These are phyloP conservation scores for Metschnikowia rubicola DNA, from an alignment of 805 yeast genomes.

Conservation along the genomic window DNA sequence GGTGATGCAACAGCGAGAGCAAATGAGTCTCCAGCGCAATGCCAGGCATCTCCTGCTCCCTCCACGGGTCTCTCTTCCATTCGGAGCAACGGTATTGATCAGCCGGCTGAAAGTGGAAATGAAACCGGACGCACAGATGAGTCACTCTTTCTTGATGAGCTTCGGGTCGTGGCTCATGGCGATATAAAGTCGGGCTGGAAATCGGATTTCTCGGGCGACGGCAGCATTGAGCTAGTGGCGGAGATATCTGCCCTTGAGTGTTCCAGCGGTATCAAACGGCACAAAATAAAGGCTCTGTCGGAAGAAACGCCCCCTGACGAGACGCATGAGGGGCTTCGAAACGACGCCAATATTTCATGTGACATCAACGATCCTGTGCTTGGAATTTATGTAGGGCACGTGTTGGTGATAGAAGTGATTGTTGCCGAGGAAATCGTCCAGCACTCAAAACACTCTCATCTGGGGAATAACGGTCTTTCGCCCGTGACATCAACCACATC, in stretches of 20 bases:
- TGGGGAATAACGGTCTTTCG: conserved; percentile 18
- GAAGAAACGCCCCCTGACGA: conserved; percentile 28
- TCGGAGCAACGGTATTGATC: not conserved
- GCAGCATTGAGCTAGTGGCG: conserved; percentile 75
- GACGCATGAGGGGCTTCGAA: conserved; percentile 24
- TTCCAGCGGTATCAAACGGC: conserved; percentile 48
- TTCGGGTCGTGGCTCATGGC: conserved; percentile 69
- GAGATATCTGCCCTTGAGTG: conserved; percentile 61
- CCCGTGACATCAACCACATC: conserved; percentile 27
- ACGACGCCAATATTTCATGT: conserved; percentile 60
- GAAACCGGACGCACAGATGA: not conserved
- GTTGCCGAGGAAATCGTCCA: conserved; percentile 83
- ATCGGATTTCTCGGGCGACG: conserved; percentile 76
- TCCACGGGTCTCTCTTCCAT: not conserved
- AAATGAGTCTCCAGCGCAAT: not conserved
- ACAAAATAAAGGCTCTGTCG: conserved; percentile 43
- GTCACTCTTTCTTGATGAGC: conserved; percentile 63
- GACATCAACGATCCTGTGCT: conserved; percentile 78
- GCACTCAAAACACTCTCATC: conserved; percentile 19
- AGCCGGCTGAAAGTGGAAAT: too few species aligned
- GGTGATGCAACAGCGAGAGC: conserved; percentile 1
- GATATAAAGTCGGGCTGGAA: conserved; percentile 94
- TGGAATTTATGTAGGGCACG: conserved; percentile 76
- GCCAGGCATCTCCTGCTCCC: not conserved
- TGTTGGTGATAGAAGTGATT: conserved; percentile 80